These are phyloP conservation scores for Drosera spatulata DNA, from an alignment of 179 eudicot species.

Conservation along the genomic window DNA sequence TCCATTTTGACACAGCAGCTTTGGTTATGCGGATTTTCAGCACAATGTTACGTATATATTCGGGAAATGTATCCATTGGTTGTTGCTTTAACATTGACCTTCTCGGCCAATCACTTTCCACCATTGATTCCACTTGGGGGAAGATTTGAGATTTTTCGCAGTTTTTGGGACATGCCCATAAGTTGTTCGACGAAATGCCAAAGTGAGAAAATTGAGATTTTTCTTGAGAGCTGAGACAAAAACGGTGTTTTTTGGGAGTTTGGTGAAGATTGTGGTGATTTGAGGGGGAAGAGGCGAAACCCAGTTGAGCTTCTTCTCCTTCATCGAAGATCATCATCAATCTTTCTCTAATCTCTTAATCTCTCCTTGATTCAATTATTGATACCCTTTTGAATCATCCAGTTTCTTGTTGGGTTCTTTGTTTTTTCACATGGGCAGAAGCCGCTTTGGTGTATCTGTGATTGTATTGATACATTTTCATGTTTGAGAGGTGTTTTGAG, in stretches of 20 bases:
- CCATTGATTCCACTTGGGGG: no score
- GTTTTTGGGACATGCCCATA: no score
- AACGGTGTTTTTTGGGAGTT: slow-evolving; percentile 4
- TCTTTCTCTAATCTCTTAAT: slow-evolving; percentile 3
- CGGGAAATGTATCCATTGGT: no score
- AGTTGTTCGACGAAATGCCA: no score
- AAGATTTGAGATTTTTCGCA: no score
- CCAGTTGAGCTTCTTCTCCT: slow-evolving; percentile 5
- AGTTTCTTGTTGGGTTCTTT: slow-evolving; percentile 14
- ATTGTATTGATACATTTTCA: slow-evolving; percentile 10
- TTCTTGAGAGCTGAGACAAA: neutral
- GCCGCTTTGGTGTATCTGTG: slow-evolving; percentile 1
- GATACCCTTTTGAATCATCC: neutral
- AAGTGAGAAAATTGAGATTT: no score
- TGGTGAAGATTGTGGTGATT: slow-evolving; percentile 16
- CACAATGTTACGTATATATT: no score
- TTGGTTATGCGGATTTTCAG: no score
- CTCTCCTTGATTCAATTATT: neutral
- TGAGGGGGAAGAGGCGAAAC: slow-evolving; percentile 7
- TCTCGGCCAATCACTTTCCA: no score
- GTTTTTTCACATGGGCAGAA: slow-evolving; percentile 21
- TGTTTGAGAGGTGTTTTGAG: slow-evolving; percentile 12
- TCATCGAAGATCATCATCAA: slow-evolving; percentile 14
- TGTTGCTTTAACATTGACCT: no score
- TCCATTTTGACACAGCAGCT: no score